phyloP scores from a whole-genome alignment of 305 asterid species.

The Fraxinus sp. region DNA sequence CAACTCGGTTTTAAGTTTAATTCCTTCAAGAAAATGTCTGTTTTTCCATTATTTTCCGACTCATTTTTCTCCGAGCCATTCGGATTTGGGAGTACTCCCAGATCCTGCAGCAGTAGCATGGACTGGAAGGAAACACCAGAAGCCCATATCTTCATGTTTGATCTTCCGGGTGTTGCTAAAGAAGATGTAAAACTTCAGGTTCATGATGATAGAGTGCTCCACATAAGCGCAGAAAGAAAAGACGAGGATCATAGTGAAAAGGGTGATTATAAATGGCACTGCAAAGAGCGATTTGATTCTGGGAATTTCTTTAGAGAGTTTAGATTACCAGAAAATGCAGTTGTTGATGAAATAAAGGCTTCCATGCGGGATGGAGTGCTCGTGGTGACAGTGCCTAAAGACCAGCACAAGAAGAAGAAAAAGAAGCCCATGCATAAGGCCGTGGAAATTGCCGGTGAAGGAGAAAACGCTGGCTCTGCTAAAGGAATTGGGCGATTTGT shows the following conservation, averaged over 20 bases:
- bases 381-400: conserved; percentile 44
- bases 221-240: conserved; percentile 27
- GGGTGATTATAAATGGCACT: conserved; percentile 37
- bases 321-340: conserved; percentile 42
- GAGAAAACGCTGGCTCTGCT: conserved; percentile 18
- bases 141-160: conserved; percentile 46
- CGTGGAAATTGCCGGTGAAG: conserved; percentile 32
- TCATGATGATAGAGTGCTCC: conserved; percentile 36
- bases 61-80: conserved; percentile 16
- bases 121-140: conserved; percentile 51
- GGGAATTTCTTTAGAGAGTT: conserved; percentile 36
- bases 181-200: conserved; percentile 49
- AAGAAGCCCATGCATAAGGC: conserved; percentile 23
- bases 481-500: conserved; percentile 40
- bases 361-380: conserved; percentile 51
- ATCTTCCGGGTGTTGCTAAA: conserved; percentile 40
- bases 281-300: conserved; percentile 31
- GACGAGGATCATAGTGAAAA: conserved; percentile 15
- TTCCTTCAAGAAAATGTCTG: conserved; percentile 20
- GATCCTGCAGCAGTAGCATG: conserved; percentile 17
- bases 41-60: conserved; percentile 20
- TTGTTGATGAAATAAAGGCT: conserved; percentile 39
- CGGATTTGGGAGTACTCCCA: conserved; percentile 13
- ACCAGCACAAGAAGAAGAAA: conserved; percentile 33
- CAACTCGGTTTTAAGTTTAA: neutral